Evolutionary conservation across 1,139 yeast species (phyloP), one percentile per base, ranked within the genome.

Genomic region (Wickerhamomyces sp.): DNA sequence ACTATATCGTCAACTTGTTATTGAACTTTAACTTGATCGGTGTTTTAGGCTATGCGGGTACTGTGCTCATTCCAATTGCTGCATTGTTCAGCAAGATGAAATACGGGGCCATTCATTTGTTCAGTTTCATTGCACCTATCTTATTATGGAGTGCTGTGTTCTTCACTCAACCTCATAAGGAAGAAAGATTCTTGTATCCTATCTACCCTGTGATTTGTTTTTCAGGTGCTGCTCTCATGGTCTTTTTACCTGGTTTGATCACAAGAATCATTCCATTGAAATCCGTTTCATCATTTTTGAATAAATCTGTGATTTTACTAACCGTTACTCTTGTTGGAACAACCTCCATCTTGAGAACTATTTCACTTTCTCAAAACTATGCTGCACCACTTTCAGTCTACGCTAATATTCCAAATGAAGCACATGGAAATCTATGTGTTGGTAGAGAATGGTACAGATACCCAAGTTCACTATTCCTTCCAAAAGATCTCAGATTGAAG

Each of bases 381-480:
- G 60, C 73, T 28, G 79, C 87, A 1, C 88, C 89, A 15, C 57
- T 80, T 28, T 43, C 55, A 2, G 66, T 71, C 3, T 73, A 70
- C 41, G 44, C 57, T 16, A 54, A 56, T 40, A 35, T 62, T 20
- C 62, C 59, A 16, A 28, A 30, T 1, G 27, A 33, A n/a, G 39
- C 42, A 0, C 18, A 46, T 2, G 64, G 66, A 4, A 80, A 76
- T 46, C 80, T 89, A 0, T 91, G 97, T 56, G 70, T 85, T 16
- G 96, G 96, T 3, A 73, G 95, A 41, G 97, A 91, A 61, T 89
- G 97, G 96, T 87, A 87, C 52, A 85, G 91, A 52, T 89, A 66
- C 60, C 96, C 97, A 11, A 78, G 84, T 2, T 88, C 96, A 0
- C 83, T 88, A 55, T 85, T 88, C 53, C 62, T 89, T 17, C 81